Conservation (phyloP, 805 yeast genomes). For the Grigorovia transvaalensis region DNA sequence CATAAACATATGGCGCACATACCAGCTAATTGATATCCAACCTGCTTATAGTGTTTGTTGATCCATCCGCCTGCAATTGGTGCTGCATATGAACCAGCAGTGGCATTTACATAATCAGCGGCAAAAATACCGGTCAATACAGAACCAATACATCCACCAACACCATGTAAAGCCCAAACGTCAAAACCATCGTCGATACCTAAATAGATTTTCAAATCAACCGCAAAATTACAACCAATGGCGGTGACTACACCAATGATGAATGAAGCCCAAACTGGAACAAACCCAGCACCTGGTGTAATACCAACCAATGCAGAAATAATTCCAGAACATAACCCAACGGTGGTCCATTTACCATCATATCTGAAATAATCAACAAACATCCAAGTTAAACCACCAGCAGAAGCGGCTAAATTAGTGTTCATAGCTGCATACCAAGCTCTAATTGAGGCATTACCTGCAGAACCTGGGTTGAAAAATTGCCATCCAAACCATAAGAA, state of each 20-base stretch:
- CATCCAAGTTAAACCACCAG: slow-evolving; percentile 94
- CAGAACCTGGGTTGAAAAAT: slow-evolving; percentile 95
- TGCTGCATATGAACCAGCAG: slow-evolving; percentile 51
- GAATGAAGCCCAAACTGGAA: slow-evolving; percentile 83
- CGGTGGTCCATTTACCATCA: slow-evolving; percentile 85
- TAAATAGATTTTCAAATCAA: slow-evolving; percentile 61
- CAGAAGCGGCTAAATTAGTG: slow-evolving; percentile 88
- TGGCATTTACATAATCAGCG: slow-evolving; percentile 76
- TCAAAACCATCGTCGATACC: slow-evolving; percentile 91
- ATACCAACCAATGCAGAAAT: slow-evolving; percentile 90
- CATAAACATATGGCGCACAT: slow-evolving; percentile 59
- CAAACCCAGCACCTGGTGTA: slow-evolving; percentile 95
- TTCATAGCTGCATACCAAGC: slow-evolving; percentile 90
- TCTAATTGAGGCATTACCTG: slow-evolving; percentile 87
- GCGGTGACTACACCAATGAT: slow-evolving; percentile 76
- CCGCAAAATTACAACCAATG: slow-evolving; percentile 72
- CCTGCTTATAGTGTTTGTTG: slow-evolving; percentile 70
- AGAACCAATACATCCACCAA: slow-evolving; percentile 83
- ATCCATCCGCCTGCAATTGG: slow-evolving; percentile 80
- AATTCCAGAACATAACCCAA: slow-evolving; percentile 89
- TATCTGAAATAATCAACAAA: slow-evolving; percentile 77
- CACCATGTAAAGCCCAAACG: slow-evolving; percentile 87
- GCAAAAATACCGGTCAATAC: slow-evolving; percentile 87
- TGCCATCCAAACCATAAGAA: slow-evolving; percentile 96
- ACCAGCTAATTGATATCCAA: slow-evolving; percentile 83